phyloP scores from a whole-genome alignment of 2,329 filamentous ascomycete species.

The Coniochaeta sp. region DNA sequence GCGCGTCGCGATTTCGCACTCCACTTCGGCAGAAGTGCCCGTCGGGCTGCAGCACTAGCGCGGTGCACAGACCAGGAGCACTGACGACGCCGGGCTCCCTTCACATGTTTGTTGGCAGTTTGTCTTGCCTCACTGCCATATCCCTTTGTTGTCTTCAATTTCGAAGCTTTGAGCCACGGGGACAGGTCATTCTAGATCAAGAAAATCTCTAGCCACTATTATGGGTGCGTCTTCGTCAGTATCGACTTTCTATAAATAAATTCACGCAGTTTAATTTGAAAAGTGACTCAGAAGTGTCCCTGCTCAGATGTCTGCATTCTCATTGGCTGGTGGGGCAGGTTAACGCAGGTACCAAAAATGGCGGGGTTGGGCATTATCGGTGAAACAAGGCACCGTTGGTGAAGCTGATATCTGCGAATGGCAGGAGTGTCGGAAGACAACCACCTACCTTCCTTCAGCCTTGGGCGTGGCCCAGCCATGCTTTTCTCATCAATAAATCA shows the following conservation, averaged over 20 bases:
- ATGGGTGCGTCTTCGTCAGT: too few species aligned
- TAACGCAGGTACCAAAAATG: constrained; percentile 1
- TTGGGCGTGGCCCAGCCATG: not conserved
- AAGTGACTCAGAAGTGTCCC: not conserved
- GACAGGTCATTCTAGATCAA: too few species aligned
- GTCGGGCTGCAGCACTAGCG: not conserved
- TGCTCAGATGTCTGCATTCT: not conserved
- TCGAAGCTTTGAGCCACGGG: too few species aligned
- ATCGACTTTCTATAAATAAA: too few species aligned
- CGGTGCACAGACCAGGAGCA: not conserved
- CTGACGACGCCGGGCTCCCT: not conserved
- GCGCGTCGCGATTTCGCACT: not conserved
- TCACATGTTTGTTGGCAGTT: too few species aligned
- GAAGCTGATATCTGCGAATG: not conserved
- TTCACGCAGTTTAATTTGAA: too few species aligned
- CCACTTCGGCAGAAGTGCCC: not conserved
- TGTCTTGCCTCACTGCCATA: too few species aligned
- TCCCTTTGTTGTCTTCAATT: too few species aligned
- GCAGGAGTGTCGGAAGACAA: not conserved
- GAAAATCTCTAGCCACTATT: too few species aligned
- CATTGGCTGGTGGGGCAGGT: not conserved
- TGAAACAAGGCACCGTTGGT: not conserved
- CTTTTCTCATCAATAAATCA: not conserved
- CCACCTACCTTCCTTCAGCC: not conserved
- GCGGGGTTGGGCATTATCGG: not conserved